Percentiles rank a stretch among this genome's conserved stretches.
Evolutionary conservation across 2,329 filamentous ascomycete genomes (phyloP).

Genomic region (Colletotrichum scovillei): DNA sequence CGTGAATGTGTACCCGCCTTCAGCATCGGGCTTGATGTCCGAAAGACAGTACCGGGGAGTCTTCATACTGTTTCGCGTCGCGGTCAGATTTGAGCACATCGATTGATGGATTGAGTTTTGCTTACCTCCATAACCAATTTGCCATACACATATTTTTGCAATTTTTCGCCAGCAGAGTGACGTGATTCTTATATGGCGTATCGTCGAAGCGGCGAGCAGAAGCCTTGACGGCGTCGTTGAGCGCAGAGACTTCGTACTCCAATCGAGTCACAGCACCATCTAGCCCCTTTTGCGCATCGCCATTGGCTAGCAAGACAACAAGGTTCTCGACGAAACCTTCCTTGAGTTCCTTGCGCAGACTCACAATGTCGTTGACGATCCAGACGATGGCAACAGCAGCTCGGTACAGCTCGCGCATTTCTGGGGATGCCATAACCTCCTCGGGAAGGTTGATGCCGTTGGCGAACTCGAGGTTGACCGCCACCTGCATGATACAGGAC

Average conservation of each 20-base stretch:
- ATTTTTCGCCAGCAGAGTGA: constrained; percentile 9
- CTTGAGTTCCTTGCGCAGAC: constrained; percentile 22
- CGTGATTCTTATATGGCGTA: neutral
- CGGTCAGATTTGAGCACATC: neutral
- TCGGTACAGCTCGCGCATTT: constrained; percentile 22
- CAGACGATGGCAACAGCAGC: constrained; percentile 16
- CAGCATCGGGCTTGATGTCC: constrained; percentile 9
- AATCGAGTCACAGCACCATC: neutral
- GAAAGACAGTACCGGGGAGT: constrained; percentile 22
- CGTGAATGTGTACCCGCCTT: neutral
- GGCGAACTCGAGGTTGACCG: constrained; percentile 18
- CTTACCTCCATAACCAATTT: constrained; percentile 28
- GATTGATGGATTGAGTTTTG: accelerated
- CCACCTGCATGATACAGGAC: constrained; percentile 23
- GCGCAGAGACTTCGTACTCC: constrained; percentile 2
- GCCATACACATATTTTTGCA: constrained; percentile 32
- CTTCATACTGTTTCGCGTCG: neutral
- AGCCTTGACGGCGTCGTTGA: constrained; percentile 6
- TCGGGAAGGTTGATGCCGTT: constrained; percentile 18
- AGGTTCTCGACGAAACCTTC: constrained; percentile 27
- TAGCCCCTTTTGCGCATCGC: neutral
- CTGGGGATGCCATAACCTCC: constrained; percentile 12
- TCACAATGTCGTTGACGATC: constrained; percentile 25
- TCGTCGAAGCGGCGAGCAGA: neutral
- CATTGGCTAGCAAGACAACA: constrained; percentile 13